phyloP scores from a whole-genome alignment of 2,329 filamentous ascomycete genomes.

The Calonectria crousiana region DNA sequence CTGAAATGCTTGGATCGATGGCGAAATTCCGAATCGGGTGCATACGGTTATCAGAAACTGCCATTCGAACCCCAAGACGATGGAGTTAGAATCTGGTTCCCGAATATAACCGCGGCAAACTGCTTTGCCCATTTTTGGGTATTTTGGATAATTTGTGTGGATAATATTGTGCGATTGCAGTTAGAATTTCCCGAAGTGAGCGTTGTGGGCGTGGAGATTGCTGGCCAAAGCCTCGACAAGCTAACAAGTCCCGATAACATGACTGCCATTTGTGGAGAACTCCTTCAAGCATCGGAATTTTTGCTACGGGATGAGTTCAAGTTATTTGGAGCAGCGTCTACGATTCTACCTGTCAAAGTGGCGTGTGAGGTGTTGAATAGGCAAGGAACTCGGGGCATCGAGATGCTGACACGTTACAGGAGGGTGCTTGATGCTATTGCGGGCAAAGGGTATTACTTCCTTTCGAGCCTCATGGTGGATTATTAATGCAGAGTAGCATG shows the following conservation, averaged over 20 bases:
- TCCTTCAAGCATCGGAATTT: constrained; percentile 52
- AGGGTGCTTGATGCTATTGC: constrained; percentile 3
- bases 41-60: neutral
- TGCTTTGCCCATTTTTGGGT: constrained; percentile 53
- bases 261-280: constrained; percentile 39
- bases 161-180: constrained; percentile 36
- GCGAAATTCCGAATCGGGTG: neutral
- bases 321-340: constrained; percentile 53
- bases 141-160: constrained; percentile 51
- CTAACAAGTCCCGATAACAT: neutral
- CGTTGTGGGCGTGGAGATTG: neutral
- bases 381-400: neutral
- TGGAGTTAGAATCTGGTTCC: constrained; percentile 44
- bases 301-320: constrained; percentile 54
- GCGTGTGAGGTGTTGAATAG: constrained; percentile 21
- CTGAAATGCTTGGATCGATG: neutral
- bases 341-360: constrained; percentile 46
- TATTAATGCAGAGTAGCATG: neutral
- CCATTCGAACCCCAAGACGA: neutral
- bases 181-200: neutral
- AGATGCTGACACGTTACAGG: neutral
- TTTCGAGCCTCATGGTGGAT: neutral
- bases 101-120: constrained; percentile 52
- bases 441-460: constrained; percentile 14
- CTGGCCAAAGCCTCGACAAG: neutral